Conservation (phyloP, 345 rosid genomes). For the Populus euphratica region DNA sequence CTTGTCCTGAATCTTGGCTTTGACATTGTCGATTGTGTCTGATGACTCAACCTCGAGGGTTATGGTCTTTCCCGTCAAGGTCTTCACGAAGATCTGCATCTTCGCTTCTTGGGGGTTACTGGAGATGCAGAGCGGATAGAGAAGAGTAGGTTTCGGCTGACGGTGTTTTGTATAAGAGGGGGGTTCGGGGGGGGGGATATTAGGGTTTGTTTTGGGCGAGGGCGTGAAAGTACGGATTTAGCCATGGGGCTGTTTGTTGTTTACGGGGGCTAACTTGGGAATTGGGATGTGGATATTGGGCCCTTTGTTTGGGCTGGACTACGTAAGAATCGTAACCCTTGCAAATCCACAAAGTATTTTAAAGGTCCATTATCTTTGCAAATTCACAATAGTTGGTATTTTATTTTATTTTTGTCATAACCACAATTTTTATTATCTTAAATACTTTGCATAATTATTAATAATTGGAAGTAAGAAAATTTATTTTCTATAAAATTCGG, state of each 20-base stretch:
- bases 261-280: neutral
- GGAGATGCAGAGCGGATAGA: neutral
- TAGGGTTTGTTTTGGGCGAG: neutral
- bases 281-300: neutral
- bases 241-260: neutral
- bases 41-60: conserved; percentile 25
- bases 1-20: conserved; percentile 30
- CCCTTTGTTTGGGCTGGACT: neutral
- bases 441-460: too few species aligned
- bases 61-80: conserved; percentile 25
- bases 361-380: too few species aligned
- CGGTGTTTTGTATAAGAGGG: neutral
- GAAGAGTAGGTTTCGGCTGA: neutral
- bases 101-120: neutral
- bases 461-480: too few species aligned
- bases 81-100: conserved; percentile 34
- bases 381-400: too few species aligned
- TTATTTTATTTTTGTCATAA: too few species aligned
- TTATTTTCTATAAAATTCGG: too few species aligned
- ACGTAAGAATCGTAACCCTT: neutral
- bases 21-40: conserved; percentile 27
- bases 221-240: neutral
- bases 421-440: too few species aligned
- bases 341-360: neutral
- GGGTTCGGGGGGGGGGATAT: neutral